Evolutionary conservation across 1,284 basidiomycete species (phyloP).

Genomic region (Pseudozyma tsukubaensis): DNA sequence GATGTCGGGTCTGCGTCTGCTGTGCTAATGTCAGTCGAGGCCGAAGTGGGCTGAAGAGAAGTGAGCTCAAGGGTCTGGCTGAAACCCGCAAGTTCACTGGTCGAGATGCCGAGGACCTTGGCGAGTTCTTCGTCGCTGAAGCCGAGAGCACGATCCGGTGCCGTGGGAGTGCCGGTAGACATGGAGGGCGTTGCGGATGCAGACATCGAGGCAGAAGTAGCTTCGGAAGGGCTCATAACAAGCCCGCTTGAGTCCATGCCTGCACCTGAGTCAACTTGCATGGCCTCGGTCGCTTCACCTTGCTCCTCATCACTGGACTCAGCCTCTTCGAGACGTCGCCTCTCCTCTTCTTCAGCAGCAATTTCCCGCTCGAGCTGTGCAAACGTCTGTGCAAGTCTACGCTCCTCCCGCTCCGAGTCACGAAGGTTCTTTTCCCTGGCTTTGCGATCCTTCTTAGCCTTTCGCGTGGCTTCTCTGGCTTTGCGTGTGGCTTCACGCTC

Average conservation of each 20-base stretch:
- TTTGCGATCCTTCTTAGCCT: conserved; percentile 42
- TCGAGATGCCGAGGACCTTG: conserved; percentile 47
- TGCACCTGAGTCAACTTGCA: background rate
- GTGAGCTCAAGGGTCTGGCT: conserved; percentile 41
- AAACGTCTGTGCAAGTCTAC: conserved; percentile 25
- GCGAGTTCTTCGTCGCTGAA: conserved; percentile 49
- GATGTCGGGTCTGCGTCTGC: background rate
- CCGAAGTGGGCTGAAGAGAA: conserved; percentile 4
- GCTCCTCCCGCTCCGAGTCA: conserved; percentile 39
- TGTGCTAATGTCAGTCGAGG: background rate
- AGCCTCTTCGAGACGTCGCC: conserved; percentile 27
- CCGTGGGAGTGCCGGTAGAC: conserved; percentile 4
- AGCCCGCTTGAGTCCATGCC: background rate
- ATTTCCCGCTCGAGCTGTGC: conserved; percentile 40
- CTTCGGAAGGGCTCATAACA: conserved; percentile 17
- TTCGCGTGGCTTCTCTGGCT: conserved; percentile 33
- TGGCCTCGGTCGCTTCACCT: background rate
- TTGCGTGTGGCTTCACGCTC: conserved; percentile 45
- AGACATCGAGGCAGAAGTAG: conserved; percentile 3
- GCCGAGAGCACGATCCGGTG: conserved; percentile 19
- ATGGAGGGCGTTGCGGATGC: conserved; percentile 21
- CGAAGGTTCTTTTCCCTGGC: conserved; percentile 32
- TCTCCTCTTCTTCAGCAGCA: conserved; percentile 36
- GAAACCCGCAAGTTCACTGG: conserved; percentile 38
- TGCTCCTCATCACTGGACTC: conserved; percentile 26